These are phyloP conservation scores for Saccharomycopsis fibuligera DNA, from an alignment of 805 yeast species.

Conservation along the genomic window DNA sequence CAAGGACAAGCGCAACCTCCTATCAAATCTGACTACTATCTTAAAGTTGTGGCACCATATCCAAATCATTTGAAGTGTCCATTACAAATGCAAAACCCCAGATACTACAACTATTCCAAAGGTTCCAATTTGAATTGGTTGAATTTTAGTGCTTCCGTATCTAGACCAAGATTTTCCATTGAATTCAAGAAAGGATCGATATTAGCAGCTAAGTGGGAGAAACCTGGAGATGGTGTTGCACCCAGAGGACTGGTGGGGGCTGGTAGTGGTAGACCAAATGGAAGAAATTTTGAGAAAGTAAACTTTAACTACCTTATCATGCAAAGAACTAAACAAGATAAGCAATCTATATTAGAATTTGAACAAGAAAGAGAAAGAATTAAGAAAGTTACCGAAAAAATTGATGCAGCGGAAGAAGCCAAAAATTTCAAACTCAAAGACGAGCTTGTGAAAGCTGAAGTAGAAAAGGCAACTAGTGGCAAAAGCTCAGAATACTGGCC, in stretches of 20 bases:
- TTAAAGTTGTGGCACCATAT: slow-evolving; percentile 82
- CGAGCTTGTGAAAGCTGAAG: slow-evolving; percentile 13
- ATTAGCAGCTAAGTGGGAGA: slow-evolving; percentile 67
- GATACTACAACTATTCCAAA: slow-evolving; percentile 46
- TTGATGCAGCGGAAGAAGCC: slow-evolving; percentile 21
- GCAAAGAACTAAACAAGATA: slow-evolving; percentile 48
- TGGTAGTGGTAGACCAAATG: slow-evolving; percentile 77
- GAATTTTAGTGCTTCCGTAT: slow-evolving; percentile 61
- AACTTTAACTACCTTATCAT: slow-evolving; percentile 69
- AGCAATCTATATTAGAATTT: slow-evolving; percentile 34
- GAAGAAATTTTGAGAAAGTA: slow-evolving; percentile 64
- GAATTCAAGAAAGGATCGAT: slow-evolving; percentile 81
- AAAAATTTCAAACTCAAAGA: slow-evolving; percentile 2
- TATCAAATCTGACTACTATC: slow-evolving; percentile 39
- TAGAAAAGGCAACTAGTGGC: slow-evolving; percentile 12
- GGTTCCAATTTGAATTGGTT: slow-evolving; percentile 70
- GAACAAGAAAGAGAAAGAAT: slow-evolving; percentile 34
- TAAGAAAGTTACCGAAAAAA: slow-evolving; percentile 3
- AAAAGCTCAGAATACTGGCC: slow-evolving; percentile 47
- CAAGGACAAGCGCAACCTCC: slow-evolving; percentile 12
- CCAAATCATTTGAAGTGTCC: slow-evolving; percentile 86
- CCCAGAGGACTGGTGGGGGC: slow-evolving; percentile 35
- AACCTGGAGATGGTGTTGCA: slow-evolving; percentile 51
- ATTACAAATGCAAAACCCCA: slow-evolving; percentile 70
- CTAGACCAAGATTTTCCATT: slow-evolving; percentile 71